A percentile compares a stretch with the other conserved stretches of the same genome.
Evolutionary conservation across 129 eudicot species (phyloP).

Genomic region (Lactuca sativa): DNA sequence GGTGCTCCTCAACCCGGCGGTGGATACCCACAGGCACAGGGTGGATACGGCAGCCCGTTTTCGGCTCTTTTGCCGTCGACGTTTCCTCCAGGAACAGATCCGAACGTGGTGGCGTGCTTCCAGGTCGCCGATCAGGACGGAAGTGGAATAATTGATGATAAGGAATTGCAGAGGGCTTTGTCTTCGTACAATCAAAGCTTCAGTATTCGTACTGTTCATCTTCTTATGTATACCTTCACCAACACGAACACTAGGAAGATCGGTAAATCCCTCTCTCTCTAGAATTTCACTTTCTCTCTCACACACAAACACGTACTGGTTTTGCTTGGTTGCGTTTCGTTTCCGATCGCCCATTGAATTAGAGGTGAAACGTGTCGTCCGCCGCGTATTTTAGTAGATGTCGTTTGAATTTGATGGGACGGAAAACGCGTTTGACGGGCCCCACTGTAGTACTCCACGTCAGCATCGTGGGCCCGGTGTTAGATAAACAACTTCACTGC

Average conservation of each 20-base stretch:
- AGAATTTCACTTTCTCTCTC: conserved; percentile 12
- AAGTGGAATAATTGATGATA: conserved; percentile 84
- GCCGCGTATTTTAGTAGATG: conserved; percentile 4
- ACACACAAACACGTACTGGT: background rate
- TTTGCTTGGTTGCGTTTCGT: conserved; percentile 13
- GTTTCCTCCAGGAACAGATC: conserved; percentile 93
- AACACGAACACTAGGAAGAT: conserved; percentile 58
- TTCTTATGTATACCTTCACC: conserved; percentile 85
- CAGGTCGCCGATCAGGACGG: conserved; percentile 88
- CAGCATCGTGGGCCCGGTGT: conserved; percentile 16
- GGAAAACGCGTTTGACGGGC: conserved; percentile 17
- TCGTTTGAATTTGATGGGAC: background rate
- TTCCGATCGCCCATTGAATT: conserved; percentile 11
- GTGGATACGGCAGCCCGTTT: conserved; percentile 66
- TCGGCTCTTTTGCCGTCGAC: conserved; percentile 73
- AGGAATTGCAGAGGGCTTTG: conserved; percentile 73
- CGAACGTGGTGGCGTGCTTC: conserved; percentile 73
- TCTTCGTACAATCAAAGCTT: conserved; percentile 75
- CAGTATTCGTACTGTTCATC: conserved; percentile 80
- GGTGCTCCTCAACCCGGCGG: conserved; percentile 34
- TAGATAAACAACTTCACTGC: conserved; percentile 17
- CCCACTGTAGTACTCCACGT: conserved; percentile 5
- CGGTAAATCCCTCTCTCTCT: conserved; percentile 39
- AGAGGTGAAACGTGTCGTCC: conserved; percentile 10
- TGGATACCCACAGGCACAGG: conserved; percentile 50